These are phyloP conservation scores for Hordeum vulgare DNA, from an alignment of 176 grass and related monocot genomes.

Conservation along the genomic window DNA sequence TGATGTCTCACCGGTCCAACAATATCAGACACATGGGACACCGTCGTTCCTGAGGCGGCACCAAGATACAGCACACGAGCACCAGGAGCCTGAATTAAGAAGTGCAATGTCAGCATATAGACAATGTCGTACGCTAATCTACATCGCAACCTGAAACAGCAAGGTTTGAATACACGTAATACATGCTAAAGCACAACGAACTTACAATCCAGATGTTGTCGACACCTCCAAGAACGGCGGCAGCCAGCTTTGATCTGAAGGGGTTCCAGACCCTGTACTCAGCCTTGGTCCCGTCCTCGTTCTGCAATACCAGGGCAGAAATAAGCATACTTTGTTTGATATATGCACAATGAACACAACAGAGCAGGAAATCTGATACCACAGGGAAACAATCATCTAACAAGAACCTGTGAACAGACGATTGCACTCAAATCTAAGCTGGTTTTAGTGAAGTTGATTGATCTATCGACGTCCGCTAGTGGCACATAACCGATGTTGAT, in stretches of 20 bases:
- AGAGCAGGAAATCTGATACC: background rate
- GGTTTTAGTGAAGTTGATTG: background rate
- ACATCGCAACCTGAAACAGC: fast-evolving
- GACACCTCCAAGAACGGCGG: constrained; percentile 74
- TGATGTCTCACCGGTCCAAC: constrained; percentile 65
- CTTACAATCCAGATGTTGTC: constrained; percentile 91
- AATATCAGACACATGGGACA: constrained; percentile 87
- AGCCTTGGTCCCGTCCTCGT: constrained; percentile 68
- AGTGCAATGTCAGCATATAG: background rate
- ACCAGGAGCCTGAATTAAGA: constrained; percentile 48
- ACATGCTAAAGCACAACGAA: background rate
- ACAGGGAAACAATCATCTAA: background rate
- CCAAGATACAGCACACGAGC: constrained; percentile 77
- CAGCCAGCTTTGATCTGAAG: constrained; percentile 82
- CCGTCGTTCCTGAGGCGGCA: constrained; percentile 77
- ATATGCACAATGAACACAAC: too few relatives aligned
- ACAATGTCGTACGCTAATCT: background rate
- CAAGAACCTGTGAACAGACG: background rate
- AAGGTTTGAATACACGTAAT: background rate
- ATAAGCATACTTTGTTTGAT: background rate
- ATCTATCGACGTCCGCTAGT: too few relatives aligned
- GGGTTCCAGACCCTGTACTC: constrained; percentile 92
- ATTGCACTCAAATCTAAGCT: background rate
- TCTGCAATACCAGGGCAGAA: constrained; percentile 21
- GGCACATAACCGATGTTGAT: too few relatives aligned